Evolutionary conservation across 2,329 filamentous ascomycete genomes (phyloP).

Genomic region (Myriosclerotinia curreyana): DNA sequence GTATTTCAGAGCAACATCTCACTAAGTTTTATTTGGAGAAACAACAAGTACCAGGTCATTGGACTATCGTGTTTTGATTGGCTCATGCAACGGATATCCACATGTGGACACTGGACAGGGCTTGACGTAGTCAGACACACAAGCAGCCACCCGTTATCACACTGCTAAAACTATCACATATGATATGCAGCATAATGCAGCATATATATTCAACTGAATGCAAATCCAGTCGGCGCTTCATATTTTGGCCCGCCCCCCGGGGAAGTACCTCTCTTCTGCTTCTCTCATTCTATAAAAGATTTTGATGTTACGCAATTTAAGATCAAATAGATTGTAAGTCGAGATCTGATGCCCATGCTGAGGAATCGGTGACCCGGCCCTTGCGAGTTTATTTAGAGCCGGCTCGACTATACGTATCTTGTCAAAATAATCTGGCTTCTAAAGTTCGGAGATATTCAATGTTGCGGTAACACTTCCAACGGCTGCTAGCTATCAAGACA

Average conservation of each 20-base stretch:
- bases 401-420: background rate
- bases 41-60: conserved; percentile 28
- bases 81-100: background rate
- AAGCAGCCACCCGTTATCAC: conserved; percentile 17
- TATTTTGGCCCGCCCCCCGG: conserved; percentile 4
- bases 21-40: conserved; percentile 10
- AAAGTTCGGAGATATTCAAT: background rate
- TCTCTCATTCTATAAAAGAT: conserved; percentile 1
- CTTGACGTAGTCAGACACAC: conserved; percentile 10
- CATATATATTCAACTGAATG: background rate
- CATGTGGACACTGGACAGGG: conserved; percentile 9
- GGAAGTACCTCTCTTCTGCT: conserved; percentile 4
- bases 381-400: conserved; percentile 1
- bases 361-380: background rate
- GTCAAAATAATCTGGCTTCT: conserved; percentile 2
- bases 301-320: conserved; percentile 1
- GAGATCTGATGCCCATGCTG: conserved; percentile 9
- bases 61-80: conserved; percentile 19
- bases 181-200: conserved; percentile 2
- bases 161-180: background rate
- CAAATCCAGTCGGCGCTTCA: background rate
- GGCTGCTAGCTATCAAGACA: background rate
- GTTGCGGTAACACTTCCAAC: background rate
- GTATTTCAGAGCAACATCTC: conserved; percentile 6
- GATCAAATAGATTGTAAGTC: conserved; percentile 1